A percentile compares a stretch with the other conserved stretches of the same genome.
These are phyloP conservation scores for Kazachstania kunashirensis DNA, from an alignment of 805 yeast species.

Conservation along the genomic window DNA sequence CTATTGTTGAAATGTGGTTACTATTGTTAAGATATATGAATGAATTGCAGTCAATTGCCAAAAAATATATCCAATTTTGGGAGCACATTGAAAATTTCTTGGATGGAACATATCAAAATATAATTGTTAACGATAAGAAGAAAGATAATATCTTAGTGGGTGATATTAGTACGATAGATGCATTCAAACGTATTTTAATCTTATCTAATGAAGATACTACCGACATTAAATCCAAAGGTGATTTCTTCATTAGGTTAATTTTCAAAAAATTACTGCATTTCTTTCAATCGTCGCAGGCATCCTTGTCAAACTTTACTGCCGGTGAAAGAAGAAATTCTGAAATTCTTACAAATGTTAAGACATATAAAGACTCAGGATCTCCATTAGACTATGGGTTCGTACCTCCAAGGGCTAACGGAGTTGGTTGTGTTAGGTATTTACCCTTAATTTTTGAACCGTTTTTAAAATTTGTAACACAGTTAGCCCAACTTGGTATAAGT, in stretches of 20 bases:
- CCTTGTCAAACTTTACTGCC: constrained; percentile 1
- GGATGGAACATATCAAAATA: constrained; percentile 37
- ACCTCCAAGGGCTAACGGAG: constrained; percentile 56
- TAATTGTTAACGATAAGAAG: constrained; percentile 35
- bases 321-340: neutral
- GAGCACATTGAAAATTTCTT: constrained; percentile 45
- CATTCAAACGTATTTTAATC: constrained; percentile 31
- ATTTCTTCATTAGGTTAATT: constrained; percentile 32
- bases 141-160: constrained; percentile 27
- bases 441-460: constrained; percentile 39
- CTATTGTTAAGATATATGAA: constrained; percentile 34
- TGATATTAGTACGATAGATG: constrained; percentile 22
- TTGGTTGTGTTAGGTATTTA: constrained; percentile 46
- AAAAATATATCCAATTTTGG: constrained; percentile 43
- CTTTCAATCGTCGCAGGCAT: constrained; percentile 30
- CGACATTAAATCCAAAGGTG: constrained; percentile 33
- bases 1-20: constrained; percentile 53
- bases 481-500: constrained; percentile 37
- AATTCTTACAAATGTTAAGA: neutral
- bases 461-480: constrained; percentile 32
- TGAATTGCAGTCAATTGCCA: constrained; percentile 32
- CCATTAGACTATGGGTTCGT: constrained; percentile 41
- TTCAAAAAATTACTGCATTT: constrained; percentile 23
- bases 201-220: constrained; percentile 37
- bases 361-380: constrained; percentile 19